Percentiles rank a stretch among this genome's conserved stretches.
phyloP scores from a whole-genome alignment of 495 filamentous ascomycete species.

The Cenococcum geophilum region DNA sequence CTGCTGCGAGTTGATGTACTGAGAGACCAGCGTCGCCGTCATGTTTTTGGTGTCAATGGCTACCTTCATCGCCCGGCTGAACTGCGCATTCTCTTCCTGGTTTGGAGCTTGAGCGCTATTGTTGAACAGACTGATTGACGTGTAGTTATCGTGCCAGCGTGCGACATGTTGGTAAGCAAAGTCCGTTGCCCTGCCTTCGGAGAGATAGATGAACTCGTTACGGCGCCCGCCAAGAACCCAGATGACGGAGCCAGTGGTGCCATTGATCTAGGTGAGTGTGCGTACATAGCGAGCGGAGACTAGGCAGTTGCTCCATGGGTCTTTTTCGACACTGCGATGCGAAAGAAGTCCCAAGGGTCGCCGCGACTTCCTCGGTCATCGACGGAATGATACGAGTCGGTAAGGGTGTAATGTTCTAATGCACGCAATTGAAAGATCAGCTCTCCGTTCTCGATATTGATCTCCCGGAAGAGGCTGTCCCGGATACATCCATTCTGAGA shows the following conservation, averaged over 20 bases:
- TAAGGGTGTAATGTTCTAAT: slow-evolving; percentile 36
- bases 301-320: slow-evolving; percentile 27
- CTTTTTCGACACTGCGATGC: slow-evolving; percentile 37
- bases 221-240: slow-evolving; percentile 31
- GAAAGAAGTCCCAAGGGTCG: slow-evolving; percentile 34
- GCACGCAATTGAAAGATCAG: slow-evolving; percentile 42
- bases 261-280: slow-evolving; percentile 32
- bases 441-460: slow-evolving; percentile 30
- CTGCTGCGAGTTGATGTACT: slow-evolving; percentile 20
- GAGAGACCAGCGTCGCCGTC: slow-evolving; percentile 22
- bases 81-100: slow-evolving; percentile 10
- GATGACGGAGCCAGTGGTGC: slow-evolving; percentile 20
- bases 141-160: slow-evolving; percentile 27
- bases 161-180: slow-evolving; percentile 35
- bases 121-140: slow-evolving; percentile 32
- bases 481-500: slow-evolving; percentile 25
- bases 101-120: slow-evolving; percentile 22
- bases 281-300: slow-evolving; percentile 28
- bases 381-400: slow-evolving; percentile 26
- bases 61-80: slow-evolving; percentile 22
- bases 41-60: slow-evolving; percentile 24
- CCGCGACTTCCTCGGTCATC: slow-evolving; percentile 14
- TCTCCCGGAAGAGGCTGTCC: slow-evolving; percentile 33
- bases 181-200: slow-evolving; percentile 23
- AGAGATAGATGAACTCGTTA: slow-evolving; percentile 27